Evolutionary conservation across 73 alveolate species (phyloP).

Genomic region (Breviolum minutum): DNA sequence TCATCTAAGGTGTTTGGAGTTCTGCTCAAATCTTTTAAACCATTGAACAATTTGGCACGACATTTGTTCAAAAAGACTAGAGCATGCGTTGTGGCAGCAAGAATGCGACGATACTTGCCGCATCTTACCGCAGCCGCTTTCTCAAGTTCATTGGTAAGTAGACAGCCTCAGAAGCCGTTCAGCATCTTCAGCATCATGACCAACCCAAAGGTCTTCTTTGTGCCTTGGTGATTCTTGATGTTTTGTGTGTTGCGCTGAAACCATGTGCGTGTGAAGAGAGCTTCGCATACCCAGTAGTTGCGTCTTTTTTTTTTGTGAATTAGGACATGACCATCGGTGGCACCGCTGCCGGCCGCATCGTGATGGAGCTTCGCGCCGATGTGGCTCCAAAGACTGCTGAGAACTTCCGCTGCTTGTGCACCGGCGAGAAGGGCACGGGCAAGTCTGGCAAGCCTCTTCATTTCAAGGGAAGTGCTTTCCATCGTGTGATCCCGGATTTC

Average conservation of each 20-base stretch:
- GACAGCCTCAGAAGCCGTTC: not conserved
- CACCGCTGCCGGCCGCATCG: conserved; percentile 78
- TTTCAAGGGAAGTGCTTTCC: conserved; percentile 97
- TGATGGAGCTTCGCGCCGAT: conserved; percentile 96
- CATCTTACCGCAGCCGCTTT: not conserved
- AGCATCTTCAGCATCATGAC: not conserved
- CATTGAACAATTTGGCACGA: too few species aligned
- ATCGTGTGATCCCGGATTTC: conserved; percentile 98
- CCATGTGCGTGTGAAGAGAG: not conserved
- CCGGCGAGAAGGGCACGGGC: conserved; percentile 93
- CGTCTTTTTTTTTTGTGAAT: not conserved
- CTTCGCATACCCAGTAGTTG: not conserved
- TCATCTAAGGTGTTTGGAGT: too few species aligned
- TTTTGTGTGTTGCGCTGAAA: too few species aligned
- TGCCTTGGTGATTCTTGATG: not conserved
- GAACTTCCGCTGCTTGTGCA: conserved; percentile 97
- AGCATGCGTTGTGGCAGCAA: too few species aligned
- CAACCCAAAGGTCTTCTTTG: conserved; percentile 84
- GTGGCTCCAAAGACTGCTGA: conserved; percentile 97
- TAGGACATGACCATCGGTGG: conserved; percentile 92
- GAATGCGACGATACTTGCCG: too few species aligned
- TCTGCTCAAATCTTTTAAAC: too few species aligned
- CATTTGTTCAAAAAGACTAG: too few species aligned
- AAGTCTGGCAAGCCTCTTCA: conserved; percentile 96
- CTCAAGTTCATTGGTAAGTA: not conserved